These are phyloP conservation scores for Cytospora paraplurivora DNA, from an alignment of 2,329 filamentous ascomycete species.

Conservation along the genomic window DNA sequence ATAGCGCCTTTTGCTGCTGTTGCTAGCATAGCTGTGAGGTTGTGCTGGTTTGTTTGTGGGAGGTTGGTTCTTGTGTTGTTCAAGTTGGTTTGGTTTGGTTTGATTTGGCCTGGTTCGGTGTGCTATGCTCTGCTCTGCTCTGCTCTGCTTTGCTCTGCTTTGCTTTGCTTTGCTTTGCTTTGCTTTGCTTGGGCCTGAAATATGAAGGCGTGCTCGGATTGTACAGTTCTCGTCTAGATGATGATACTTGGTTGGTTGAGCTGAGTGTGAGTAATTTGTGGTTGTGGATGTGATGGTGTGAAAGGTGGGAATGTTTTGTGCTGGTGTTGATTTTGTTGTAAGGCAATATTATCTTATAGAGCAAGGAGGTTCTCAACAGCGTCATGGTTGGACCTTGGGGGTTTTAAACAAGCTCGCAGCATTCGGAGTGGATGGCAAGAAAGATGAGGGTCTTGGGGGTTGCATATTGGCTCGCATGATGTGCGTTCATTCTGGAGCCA, in stretches of 20 bases:
- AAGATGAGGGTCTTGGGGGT: not conserved
- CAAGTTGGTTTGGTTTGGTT: not conserved
- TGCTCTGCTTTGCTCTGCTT: no score
- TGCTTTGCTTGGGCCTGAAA: no score
- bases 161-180: no score
- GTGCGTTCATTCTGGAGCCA: slow-evolving; percentile 22
- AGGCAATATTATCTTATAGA: not conserved
- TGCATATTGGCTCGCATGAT: slow-evolving; percentile 22
- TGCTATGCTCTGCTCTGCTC: no score
- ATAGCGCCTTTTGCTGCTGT: slow-evolving; percentile 24
- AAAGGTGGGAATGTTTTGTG: no score
- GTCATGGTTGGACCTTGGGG: not conserved
- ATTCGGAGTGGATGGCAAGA: not conserved
- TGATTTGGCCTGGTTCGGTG: not conserved
- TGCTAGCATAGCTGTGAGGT: slow-evolving; percentile 20
- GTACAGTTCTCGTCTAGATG: no score
- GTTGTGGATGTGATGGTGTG: no score
- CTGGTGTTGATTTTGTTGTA: not conserved
- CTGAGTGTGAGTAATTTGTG: no score
- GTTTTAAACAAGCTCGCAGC: not conserved
- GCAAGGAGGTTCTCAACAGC: not conserved
- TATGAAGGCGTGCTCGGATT: no score
- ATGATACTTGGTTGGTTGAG: no score
- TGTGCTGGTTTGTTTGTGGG: not conserved
- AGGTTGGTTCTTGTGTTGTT: not conserved